Conservation (phyloP, 2,329 filamentous ascomycete species). For the Neospermospora avenae region DNA sequence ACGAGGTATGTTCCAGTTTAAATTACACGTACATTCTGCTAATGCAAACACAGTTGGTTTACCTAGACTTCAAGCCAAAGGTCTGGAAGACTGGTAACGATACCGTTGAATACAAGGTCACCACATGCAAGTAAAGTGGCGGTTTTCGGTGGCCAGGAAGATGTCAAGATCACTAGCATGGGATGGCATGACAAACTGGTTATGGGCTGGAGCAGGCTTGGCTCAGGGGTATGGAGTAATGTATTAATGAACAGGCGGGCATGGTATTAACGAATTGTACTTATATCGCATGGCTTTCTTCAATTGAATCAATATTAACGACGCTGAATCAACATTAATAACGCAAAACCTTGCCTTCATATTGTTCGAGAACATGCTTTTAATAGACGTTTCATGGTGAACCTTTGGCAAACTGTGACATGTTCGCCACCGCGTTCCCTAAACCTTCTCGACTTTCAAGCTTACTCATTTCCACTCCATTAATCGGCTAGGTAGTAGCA, state of each 20-base stretch:
- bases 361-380: too few relatives aligned
- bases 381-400: too few relatives aligned
- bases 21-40: conserved; percentile 4
- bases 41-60: conserved; percentile 36
- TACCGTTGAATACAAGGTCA: conserved; percentile 44
- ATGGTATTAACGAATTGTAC: neutral
- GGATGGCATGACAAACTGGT: neutral
- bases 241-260: neutral
- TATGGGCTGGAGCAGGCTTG: neutral
- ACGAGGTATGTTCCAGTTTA: conserved; percentile 35
- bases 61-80: conserved; percentile 47
- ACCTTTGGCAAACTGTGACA: too few relatives aligned
- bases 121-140: conserved; percentile 33
- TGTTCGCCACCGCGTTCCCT: too few relatives aligned
- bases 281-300: neutral
- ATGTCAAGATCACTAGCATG: neutral
- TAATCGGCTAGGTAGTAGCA: too few relatives aligned
- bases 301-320: neutral
- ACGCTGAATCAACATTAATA: too few relatives aligned
- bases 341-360: too few relatives aligned
- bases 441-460: too few relatives aligned
- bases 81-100: conserved; percentile 42
- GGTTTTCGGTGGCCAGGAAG: neutral
- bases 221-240: neutral
- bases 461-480: too few relatives aligned